A percentile compares a stretch with the other conserved stretches of the same genome.
Evolutionary conservation across 2,329 filamentous ascomycete species (phyloP).

Genomic region (Onygena corvina): DNA sequence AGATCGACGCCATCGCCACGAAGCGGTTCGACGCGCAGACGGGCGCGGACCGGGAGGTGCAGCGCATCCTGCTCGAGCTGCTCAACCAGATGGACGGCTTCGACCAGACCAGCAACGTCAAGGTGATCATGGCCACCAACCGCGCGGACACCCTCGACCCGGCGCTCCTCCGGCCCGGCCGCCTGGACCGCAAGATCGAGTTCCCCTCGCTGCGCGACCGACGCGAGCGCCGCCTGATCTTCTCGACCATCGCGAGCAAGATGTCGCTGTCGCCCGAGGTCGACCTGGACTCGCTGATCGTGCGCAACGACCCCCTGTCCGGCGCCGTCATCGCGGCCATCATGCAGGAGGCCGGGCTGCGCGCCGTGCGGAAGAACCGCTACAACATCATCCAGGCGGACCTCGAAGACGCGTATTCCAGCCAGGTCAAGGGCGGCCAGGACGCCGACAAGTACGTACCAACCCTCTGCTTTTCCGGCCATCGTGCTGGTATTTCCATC

Average conservation of each 20-base stretch:
- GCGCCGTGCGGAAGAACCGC: slow-evolving; percentile 90
- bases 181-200: slow-evolving; percentile 96
- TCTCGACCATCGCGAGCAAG: slow-evolving; percentile 89
- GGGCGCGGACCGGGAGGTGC: slow-evolving; percentile 92
- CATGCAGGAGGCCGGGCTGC: slow-evolving; percentile 95
- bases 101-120: slow-evolving; percentile 97
- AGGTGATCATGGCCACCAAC: slow-evolving; percentile 99
- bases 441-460: slow-evolving; percentile 49
- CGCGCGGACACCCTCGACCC: slow-evolving; percentile 94
- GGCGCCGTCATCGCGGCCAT: slow-evolving; percentile 95
- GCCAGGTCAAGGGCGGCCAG: slow-evolving; percentile 77
- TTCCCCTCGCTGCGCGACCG: slow-evolving; percentile 92
- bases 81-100: slow-evolving; percentile 99
- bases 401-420: slow-evolving; percentile 91
- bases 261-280: slow-evolving; percentile 97
- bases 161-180: slow-evolving; percentile 82
- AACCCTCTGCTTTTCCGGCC: neutral
- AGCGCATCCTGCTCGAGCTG: slow-evolving; percentile 92
- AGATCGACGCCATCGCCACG: slow-evolving; percentile 96
- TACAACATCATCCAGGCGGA: slow-evolving; percentile 99
- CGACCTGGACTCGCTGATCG: slow-evolving; percentile 89
- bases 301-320: slow-evolving; percentile 87
- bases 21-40: slow-evolving; percentile 99
- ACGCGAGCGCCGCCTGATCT: slow-evolving; percentile 89
- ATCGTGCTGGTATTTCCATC: neutral